Conservation (phyloP, 257 asterid species). For the Nicotiana paniculata region DNA sequence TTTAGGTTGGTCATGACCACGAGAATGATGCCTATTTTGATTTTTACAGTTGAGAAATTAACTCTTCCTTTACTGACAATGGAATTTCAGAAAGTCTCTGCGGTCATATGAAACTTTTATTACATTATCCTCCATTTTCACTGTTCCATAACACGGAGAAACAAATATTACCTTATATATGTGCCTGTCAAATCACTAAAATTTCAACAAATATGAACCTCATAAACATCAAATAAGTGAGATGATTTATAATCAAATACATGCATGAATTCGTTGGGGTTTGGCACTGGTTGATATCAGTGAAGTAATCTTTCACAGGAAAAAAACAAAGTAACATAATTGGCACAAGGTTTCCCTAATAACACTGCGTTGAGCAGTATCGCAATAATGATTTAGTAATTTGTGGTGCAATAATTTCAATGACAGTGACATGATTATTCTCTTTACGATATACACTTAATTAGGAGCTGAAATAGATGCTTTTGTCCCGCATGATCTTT, state of each 20-base stretch:
- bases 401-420: background rate
- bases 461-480: background rate
- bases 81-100: background rate
- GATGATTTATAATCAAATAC: background rate
- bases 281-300: too few relatives aligned
- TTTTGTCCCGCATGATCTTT: background rate
- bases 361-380: background rate
- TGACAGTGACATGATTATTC: background rate
- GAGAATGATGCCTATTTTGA: background rate
- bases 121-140: too few relatives aligned
- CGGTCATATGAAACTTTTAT: too few relatives aligned
- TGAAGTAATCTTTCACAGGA: background rate
- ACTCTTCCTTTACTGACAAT: background rate
- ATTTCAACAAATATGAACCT: background rate
- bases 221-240: background rate
- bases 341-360: background rate
- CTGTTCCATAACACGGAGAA: too few relatives aligned
- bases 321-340: background rate
- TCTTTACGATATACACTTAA: background rate
- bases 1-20: background rate
- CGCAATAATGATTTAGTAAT: background rate
- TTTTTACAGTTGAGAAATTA: background rate
- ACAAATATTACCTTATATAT: too few relatives aligned
- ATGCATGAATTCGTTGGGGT: background rate
- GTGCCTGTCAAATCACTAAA: too few relatives aligned